Evolutionary conservation across 2,329 filamentous ascomycete species (phyloP), one percentile per base, ranked within the genome.

Genomic region (Pyrenophora seminiperda): DNA sequence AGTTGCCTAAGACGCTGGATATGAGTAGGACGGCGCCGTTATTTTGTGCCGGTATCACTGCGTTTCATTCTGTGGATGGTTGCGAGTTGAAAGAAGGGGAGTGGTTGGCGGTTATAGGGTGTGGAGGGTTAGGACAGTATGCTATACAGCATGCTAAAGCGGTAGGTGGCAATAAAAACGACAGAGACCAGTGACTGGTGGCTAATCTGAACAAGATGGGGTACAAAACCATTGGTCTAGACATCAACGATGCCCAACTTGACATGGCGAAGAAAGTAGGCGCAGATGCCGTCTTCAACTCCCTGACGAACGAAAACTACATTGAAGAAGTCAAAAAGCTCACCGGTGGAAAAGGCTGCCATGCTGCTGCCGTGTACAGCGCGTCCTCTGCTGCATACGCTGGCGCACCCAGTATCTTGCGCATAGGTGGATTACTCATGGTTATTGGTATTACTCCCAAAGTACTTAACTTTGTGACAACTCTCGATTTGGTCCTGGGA

Each of bases 31-130:
- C 71, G 3, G 70, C 77, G 27, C 75, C 78, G 13, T 56, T 81
- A 4, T 79, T 81, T 58, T 81, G 79, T 54, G 79, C 79, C 1
- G 79, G 79, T 1, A 75, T 81, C 41, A 81, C 79, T 1, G 72
- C 68, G 6, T 66, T 62, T 34, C 65, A 72, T 51, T 62, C 63
- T 1, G 64, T 72, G 2, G 66, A 72, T 19, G 62, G 57, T 31
- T 71, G 68, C 41, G 67, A 70, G 39, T 44, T 71, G 15, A 65
- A 70, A 39, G 36, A 47, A 2, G 72, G 68, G 1, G 57, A 73
- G 36, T 75, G 70, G 66, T 66, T 80, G 22, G 78, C 67, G n/a
- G 70, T 79, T 19, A 67, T 78, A 32, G 76, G 76, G 7, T 73
- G 71, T 48, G 77, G 77, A 14, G 76, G 76, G 9, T 66, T 79